Percentiles rank a stretch among this genome's conserved stretches.
Conservation (phyloP, 2,329 filamentous ascomycete species). For the Penicillium fuscoglaucum region DNA sequence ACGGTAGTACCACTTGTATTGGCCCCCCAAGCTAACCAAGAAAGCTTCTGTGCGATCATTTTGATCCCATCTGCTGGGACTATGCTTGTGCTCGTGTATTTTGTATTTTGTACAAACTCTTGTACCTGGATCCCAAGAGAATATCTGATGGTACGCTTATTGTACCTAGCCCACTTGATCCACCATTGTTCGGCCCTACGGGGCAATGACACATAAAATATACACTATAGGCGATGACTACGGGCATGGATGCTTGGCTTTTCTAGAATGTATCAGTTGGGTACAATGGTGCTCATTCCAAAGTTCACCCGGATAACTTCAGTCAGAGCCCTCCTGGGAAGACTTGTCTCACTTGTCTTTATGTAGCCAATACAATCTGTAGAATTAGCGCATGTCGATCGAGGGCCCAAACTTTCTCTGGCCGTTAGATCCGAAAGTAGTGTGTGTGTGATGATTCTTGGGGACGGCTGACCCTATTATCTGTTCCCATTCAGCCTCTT, state of each 20-base stretch:
- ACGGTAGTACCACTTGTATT: neutral
- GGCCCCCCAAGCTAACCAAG: neutral
- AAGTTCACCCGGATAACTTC: neutral
- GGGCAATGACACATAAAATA: neutral
- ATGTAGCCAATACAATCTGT: neutral
- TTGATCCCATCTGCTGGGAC: neutral
- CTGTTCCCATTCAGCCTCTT: neutral
- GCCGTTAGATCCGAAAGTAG: neutral
- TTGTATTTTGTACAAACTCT: neutral
- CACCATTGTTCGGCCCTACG: conserved; percentile 1
- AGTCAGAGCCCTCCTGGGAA: neutral
- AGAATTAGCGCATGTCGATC: conserved; percentile 13
- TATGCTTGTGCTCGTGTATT: conserved; percentile 13
- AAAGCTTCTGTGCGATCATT: conserved; percentile 8
- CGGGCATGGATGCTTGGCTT: neutral
- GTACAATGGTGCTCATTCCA: neutral
- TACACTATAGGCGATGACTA: neutral
- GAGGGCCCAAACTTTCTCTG: conserved; percentile 7
- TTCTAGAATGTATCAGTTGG: neutral
- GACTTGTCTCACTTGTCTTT: neutral
- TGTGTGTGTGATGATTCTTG: neutral
- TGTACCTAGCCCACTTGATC: conserved; percentile 10
- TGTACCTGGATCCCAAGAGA: neutral
- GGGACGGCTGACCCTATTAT: neutral
- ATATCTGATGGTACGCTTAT: neutral